Percentiles rank a stretch among this genome's conserved stretches.
These are phyloP conservation scores for Elsinoe perseae DNA, from an alignment of 2,329 filamentous ascomycete genomes.

Conservation along the genomic window DNA sequence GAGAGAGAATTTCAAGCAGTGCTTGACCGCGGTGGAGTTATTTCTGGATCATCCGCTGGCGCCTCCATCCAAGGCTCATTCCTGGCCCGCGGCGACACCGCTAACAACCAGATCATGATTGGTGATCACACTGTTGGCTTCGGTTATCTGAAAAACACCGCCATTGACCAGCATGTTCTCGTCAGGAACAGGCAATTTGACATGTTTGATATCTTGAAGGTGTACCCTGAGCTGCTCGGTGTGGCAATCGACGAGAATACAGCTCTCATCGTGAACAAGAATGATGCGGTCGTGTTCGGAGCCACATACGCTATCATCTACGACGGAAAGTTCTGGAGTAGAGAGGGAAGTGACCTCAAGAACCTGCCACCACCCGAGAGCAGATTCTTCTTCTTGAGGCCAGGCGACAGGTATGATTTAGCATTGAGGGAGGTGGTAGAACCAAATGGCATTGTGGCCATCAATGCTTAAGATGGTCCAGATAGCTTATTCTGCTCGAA, in stretches of 20 bases:
- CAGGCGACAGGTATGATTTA: conserved; percentile 21
- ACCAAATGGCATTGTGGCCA: not conserved
- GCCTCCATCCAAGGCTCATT: conserved; percentile 22
- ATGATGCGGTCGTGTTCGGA: conserved; percentile 21
- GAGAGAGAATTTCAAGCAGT: conserved; percentile 21
- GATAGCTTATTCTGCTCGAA: not conserved
- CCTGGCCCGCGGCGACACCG: conserved; percentile 22
- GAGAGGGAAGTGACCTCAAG: conserved; percentile 21
- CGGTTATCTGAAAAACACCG: conserved; percentile 21
- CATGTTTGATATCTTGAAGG: conserved; percentile 20
- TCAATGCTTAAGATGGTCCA: not conserved
- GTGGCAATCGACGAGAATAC: conserved; percentile 22
- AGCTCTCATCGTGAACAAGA: conserved; percentile 20
- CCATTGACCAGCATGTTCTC: conserved; percentile 23
- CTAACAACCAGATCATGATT: conserved; percentile 21
- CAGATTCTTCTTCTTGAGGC: conserved; percentile 21
- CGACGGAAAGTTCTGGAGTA: conserved; percentile 21
- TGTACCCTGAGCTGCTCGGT: conserved; percentile 20
- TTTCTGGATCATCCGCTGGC: conserved; percentile 21
- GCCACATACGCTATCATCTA: conserved; percentile 21
- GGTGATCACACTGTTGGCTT: conserved; percentile 23
- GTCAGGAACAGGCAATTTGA: conserved; percentile 22
- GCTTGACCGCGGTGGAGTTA: conserved; percentile 22
- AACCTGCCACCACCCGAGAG: conserved; percentile 18
- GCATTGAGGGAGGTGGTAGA: conserved; percentile 18